Evolutionary conservation across 306 rosid genomes (phyloP).

Genomic region (Dalbergia cultrata): DNA sequence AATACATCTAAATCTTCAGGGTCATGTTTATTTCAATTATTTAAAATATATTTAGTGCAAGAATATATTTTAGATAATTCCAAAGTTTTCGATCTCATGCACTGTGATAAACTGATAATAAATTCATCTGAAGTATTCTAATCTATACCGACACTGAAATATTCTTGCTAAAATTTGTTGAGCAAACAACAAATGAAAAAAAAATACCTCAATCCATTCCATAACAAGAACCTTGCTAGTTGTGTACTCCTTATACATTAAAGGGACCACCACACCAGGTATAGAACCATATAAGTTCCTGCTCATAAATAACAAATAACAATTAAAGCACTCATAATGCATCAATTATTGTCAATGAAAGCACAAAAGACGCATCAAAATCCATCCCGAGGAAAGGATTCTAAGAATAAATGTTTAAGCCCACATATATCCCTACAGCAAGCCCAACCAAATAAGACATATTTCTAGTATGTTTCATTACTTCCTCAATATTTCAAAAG

Average conservation of each 20-base stretch:
- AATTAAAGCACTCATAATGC: slow-evolving; percentile 31
- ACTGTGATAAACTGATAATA: background rate
- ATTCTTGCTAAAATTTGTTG: slow-evolving; percentile 24
- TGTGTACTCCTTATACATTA: slow-evolving; percentile 77
- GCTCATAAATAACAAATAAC: slow-evolving; percentile 47
- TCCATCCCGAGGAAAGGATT: slow-evolving; percentile 21
- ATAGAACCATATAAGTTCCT: slow-evolving; percentile 85
- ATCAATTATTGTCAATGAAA: slow-evolving; percentile 25
- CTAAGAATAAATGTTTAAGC: slow-evolving; percentile 13
- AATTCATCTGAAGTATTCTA: slow-evolving; percentile 4
- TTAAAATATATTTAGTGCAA: background rate
- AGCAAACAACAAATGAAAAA: slow-evolving; percentile 31
- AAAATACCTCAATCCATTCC: slow-evolving; percentile 95
- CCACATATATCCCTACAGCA: slow-evolving; percentile 31
- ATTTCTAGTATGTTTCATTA: slow-evolving; percentile 9
- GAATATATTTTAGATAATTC: slow-evolving; percentile 17
- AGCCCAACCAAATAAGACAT: slow-evolving; percentile 25
- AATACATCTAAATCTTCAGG: slow-evolving; percentile 16
- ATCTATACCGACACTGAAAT: slow-evolving; percentile 9
- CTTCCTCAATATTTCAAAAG: background rate
- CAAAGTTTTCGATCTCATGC: slow-evolving; percentile 30
- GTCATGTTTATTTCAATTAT: background rate
- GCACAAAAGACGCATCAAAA: slow-evolving; percentile 13
- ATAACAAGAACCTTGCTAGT: slow-evolving; percentile 86
- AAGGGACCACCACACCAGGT: slow-evolving; percentile 83